phyloP scores from a whole-genome alignment of 257 asterid species.

The Echium plantagineum region DNA sequence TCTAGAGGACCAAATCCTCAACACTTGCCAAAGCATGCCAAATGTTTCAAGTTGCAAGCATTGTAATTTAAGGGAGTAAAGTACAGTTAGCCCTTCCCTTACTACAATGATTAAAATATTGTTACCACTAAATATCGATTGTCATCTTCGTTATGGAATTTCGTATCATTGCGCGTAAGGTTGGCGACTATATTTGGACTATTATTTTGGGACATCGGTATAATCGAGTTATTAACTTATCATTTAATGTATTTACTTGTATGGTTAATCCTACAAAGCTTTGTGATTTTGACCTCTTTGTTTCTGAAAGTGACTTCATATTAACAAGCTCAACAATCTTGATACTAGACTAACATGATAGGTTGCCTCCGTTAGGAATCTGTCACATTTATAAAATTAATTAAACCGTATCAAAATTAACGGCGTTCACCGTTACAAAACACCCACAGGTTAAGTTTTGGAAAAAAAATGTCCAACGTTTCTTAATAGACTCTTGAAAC shows the following conservation, averaged over 20 bases:
- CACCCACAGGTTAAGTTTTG: too few relatives aligned
- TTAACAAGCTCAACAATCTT: background rate
- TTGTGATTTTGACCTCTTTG: background rate
- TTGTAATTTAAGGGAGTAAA: background rate
- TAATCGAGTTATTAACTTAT: conserved; percentile 5
- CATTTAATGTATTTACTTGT: background rate
- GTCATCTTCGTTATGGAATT: background rate
- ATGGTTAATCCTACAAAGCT: conserved; percentile 14
- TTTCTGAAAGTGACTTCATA: too few relatives aligned
- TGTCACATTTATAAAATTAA: too few relatives aligned
- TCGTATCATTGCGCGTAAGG: background rate
- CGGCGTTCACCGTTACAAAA: too few relatives aligned
- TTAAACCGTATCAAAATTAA: too few relatives aligned
- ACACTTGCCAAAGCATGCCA: background rate
- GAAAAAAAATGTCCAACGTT: too few relatives aligned
- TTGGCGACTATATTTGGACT: background rate
- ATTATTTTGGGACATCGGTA: conserved; percentile 8
- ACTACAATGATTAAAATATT: too few relatives aligned
- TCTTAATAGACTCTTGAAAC: too few relatives aligned
- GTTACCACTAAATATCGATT: background rate
- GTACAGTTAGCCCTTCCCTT: too few relatives aligned
- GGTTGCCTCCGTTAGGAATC: too few relatives aligned
- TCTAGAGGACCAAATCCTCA: too few relatives aligned
- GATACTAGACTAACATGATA: background rate
- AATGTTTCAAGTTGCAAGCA: background rate